Percentiles rank a stretch among this genome's conserved stretches.
These are phyloP conservation scores for Aureobasidium sp. DNA, from an alignment of 2,329 filamentous ascomycete genomes.

Conservation along the genomic window DNA sequence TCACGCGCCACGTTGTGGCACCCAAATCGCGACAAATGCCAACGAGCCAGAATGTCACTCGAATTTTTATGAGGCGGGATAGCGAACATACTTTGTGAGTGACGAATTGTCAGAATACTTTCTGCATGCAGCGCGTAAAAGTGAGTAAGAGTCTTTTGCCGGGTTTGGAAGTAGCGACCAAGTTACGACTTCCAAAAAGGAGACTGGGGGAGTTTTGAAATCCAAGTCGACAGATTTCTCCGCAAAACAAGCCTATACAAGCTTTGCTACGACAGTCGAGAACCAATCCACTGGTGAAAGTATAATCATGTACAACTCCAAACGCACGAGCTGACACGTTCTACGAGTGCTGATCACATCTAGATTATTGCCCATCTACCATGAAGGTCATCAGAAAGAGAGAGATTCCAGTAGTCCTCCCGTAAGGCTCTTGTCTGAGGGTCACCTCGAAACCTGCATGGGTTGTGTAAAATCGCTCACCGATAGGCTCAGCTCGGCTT, in stretches of 20 bases:
- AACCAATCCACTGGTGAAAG: not conserved
- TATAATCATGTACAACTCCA: too few relatives aligned
- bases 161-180: too few relatives aligned
- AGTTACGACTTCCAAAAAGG: too few relatives aligned
- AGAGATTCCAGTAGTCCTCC: not conserved
- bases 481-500: not conserved
- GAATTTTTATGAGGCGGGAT: not conserved
- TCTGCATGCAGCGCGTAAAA: too few relatives aligned
- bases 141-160: too few relatives aligned
- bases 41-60: not conserved
- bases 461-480: not conserved
- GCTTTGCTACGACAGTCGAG: not conserved
- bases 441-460: not conserved
- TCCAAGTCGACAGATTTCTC: not conserved
- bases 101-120: not conserved
- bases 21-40: not conserved
- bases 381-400: not conserved
- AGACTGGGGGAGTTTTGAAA: too few relatives aligned
- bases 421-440: not conserved
- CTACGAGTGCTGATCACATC: not conserved
- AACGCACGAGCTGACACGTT: not conserved
- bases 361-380: too few relatives aligned
- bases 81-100: not conserved
- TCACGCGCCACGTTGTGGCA: not conserved
- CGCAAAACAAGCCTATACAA: not conserved